Conservation (phyloP, 2,329 filamentous ascomycete genomes). For the Hypoxylon sp. region DNA sequence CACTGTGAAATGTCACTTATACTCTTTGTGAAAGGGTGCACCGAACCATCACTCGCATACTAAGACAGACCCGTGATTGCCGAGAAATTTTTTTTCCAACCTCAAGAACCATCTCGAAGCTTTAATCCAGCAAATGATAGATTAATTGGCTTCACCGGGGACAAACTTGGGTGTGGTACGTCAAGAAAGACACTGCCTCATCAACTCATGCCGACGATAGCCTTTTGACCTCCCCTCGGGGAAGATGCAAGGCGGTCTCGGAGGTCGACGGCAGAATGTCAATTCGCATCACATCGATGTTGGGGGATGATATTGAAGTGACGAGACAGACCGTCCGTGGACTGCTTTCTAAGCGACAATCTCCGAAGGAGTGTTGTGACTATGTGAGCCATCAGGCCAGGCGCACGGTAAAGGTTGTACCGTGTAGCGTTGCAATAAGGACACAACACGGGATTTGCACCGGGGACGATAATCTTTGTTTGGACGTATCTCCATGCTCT, state of each 20-base stretch:
- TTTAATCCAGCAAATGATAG: constrained; percentile 20
- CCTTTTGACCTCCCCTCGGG: constrained; percentile 37
- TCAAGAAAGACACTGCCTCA: constrained; percentile 48
- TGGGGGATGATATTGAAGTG: constrained; percentile 2
- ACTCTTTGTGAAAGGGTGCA: constrained; percentile 10
- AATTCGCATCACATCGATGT: constrained; percentile 7
- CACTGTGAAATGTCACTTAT: constrained; percentile 44
- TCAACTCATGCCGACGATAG: constrained; percentile 51
- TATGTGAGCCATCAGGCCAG: constrained; percentile 16
- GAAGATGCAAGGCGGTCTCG: constrained; percentile 14
- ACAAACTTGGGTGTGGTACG: constrained; percentile 21
- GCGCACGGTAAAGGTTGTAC: constrained; percentile 26
- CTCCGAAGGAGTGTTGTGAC: constrained; percentile 19
- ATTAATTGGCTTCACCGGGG: constrained; percentile 14
- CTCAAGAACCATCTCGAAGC: constrained; percentile 23
- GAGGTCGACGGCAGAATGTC: constrained; percentile 12
- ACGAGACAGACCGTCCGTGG: background rate
- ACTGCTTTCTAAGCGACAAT: constrained; percentile 10
- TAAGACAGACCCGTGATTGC: constrained; percentile 36
- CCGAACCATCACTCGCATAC: constrained; percentile 40
- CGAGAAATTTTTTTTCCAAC: constrained; percentile 31
- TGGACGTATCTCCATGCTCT: constrained; percentile 30
- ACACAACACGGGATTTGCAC: constrained; percentile 21
- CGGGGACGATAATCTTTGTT: constrained; percentile 24
- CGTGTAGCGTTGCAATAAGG: constrained; percentile 27